Evolutionary conservation across 208 protist species (phyloP).

Genomic region (Crithidia sp.): DNA sequence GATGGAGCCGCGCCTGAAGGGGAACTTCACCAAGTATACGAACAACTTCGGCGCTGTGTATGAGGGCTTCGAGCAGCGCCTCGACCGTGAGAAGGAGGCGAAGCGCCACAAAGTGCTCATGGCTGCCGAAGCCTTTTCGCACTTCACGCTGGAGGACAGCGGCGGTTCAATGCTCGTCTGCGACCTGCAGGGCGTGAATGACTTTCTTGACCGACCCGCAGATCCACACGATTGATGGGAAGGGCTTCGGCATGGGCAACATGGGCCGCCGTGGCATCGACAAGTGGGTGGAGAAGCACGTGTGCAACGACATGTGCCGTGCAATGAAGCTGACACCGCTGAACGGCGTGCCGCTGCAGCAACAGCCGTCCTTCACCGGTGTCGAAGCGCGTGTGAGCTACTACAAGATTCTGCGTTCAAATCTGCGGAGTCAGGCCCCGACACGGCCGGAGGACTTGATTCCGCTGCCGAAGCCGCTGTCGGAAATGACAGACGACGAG

Average conservation of each 20-base stretch:
- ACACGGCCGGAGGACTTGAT: constrained; percentile 53
- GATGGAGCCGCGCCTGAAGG: constrained; percentile 83
- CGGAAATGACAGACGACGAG: constrained; percentile 76
- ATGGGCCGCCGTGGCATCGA: constrained; percentile 81
- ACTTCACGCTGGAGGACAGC: constrained; percentile 77
- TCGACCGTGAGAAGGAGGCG: constrained; percentile 40
- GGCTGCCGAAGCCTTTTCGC: constrained; percentile 87
- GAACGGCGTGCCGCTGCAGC: constrained; percentile 3
- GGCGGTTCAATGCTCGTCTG: constrained; percentile 77
- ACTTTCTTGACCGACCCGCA: constrained; percentile 88
- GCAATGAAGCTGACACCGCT: constrained; percentile 57
- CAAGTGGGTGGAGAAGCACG: constrained; percentile 74
- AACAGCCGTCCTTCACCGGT: background rate
- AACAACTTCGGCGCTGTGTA: constrained; percentile 84
- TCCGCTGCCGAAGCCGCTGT: constrained; percentile 63
- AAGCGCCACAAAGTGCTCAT: constrained; percentile 59
- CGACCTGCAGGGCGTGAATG: constrained; percentile 84
- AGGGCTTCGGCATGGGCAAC: constrained; percentile 84
- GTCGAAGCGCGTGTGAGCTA: constrained; percentile 36
- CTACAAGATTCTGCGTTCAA: constrained; percentile 56
- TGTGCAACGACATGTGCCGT: constrained; percentile 74
- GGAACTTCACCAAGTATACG: constrained; percentile 90
- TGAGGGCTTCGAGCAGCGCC: constrained; percentile 60
- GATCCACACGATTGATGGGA: constrained; percentile 80
- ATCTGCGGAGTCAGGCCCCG: constrained; percentile 46